Evolutionary conservation across 1,284 basidiomycete species (phyloP), one percentile per base, ranked within the genome.

Genomic region (Anthracocystis walkeri): DNA sequence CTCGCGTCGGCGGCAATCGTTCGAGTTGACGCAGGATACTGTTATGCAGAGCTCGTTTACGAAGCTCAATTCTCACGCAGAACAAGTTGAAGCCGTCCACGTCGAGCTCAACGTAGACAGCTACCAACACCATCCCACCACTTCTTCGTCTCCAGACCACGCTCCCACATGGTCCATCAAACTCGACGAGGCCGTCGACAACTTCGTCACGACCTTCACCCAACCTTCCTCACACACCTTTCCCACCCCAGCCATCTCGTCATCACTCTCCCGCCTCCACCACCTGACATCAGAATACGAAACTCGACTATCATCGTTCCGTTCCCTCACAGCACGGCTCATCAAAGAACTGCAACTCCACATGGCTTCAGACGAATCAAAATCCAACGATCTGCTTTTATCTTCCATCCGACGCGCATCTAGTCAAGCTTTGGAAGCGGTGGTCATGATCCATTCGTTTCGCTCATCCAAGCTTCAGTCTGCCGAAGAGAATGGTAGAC

Each of bases 381-480:
- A 63, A 52, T 40, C 52, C 18, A 48, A 69, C 51, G 38, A 45
- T 20, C 52, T 63, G 4, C 18, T 69, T 3, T 16, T 69, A 12
- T 3, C 27, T 6, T 40, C 60, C 0, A 38, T 69, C 7, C 60
- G 60, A 31, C 56, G 57, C 0, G 56, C 60, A 5, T 27, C 41
- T n/a, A 14, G 56, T 0, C 41, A 63, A 6, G 56, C 44, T 21
- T 10, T 44, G 3, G 66, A 69, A 44, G 56, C 66, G 18, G 41
- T 52, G 46, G 29, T 41, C 2, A 59, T 69, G 66, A 5, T 64
- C 2, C 41, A 33, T 1, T 69, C 60, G 60, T 69, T 56, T 38
- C 56, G 66, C 18, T 48, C 58, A 20, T 46, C 46, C 18, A 64
- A 56, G 40, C 23, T 65, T 29, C 29, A 4, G 8, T 8, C 29